These are phyloP conservation scores for Yarrowia sp. DNA, from an alignment of 805 yeast genomes.

Conservation along the genomic window DNA sequence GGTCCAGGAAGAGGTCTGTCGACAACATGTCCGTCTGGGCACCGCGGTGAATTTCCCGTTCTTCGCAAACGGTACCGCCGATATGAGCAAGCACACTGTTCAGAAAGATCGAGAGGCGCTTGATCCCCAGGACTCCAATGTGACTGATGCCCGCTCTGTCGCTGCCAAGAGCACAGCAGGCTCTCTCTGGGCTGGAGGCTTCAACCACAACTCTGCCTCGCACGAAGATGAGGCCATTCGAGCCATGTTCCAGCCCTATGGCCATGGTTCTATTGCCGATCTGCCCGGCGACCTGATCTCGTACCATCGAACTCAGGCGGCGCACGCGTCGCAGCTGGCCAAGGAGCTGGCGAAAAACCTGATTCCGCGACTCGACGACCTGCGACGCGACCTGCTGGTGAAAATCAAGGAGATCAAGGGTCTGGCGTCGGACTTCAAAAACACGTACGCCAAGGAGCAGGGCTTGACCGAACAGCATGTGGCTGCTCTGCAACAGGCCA, in stretches of 20 bases:
- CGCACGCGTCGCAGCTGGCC: conserved; percentile 55
- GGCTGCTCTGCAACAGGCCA: conserved; percentile 52
- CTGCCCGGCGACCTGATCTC: conserved; percentile 67
- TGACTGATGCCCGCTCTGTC: conserved; percentile 26
- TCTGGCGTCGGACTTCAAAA: conserved; percentile 80
- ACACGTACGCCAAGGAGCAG: conserved; percentile 67
- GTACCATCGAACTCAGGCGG: conserved; percentile 61
- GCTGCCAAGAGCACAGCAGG: conserved; percentile 20
- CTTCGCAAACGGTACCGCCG: conserved; percentile 40
- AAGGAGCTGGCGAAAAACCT: conserved; percentile 60
- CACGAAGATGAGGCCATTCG: conserved; percentile 43
- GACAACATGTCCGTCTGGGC: conserved; percentile 77
- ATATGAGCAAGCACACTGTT: conserved; percentile 27
- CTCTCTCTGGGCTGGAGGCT: conserved; percentile 17
- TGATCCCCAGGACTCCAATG: conserved; percentile 13
- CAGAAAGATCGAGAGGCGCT: conserved; percentile 18
- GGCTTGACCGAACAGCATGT: conserved; percentile 60
- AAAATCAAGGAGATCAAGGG: conserved; percentile 86
- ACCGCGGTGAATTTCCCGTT: conserved; percentile 67
- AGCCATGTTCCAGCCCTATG: conserved; percentile 62
- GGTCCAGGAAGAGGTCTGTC: conserved; percentile 82
- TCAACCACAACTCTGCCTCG: not conserved
- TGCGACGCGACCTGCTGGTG: conserved; percentile 71
- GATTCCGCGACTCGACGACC: conserved; percentile 64
- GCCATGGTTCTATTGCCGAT: conserved; percentile 79